Conservation (phyloP, 1,284 basidiomycete genomes). For the Marasmius fiardii region DNA sequence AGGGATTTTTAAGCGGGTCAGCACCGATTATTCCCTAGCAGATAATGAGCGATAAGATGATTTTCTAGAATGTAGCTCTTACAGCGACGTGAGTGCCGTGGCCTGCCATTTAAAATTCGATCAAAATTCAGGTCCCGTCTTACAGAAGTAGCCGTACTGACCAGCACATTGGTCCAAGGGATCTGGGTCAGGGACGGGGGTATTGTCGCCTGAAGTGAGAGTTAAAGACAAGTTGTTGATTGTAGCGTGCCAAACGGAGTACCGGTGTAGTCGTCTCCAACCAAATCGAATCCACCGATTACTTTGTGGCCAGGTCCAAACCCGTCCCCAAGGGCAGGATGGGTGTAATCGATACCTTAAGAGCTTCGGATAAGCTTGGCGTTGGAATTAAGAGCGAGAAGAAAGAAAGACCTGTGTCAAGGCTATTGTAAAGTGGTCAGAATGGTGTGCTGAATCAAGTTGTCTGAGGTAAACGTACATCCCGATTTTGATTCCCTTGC, state of each 20-base stretch:
- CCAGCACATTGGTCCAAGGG: neutral
- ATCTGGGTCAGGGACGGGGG: conserved; percentile 15
- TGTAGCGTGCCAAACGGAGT: neutral
- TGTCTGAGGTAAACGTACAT: conserved; percentile 29
- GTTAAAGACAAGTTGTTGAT: neutral
- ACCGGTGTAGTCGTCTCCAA: conserved; percentile 37
- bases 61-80: neutral
- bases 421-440: conserved; percentile 21
- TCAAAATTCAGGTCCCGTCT: neutral
- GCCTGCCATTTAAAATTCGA: neutral
- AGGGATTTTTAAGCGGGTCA: conserved; percentile 6
- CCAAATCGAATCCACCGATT: conserved; percentile 53
- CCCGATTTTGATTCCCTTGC: conserved; percentile 42
- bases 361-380: neutral
- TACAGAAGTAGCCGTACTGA: neutral
- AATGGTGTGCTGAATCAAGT: neutral
- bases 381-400: neutral
- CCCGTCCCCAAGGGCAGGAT: conserved; percentile 60
- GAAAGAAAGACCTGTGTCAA: conserved; percentile 27
- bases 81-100: neutral
- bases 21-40: conserved; percentile 13
- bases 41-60: neutral
- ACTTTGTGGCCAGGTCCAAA: conserved; percentile 62
- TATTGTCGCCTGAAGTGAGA: conserved; percentile 2
- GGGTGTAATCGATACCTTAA: conserved; percentile 48